Evolutionary conservation across 192 early-diverging fungal genomes (phyloP).

Genomic region (Chytriomyces confervae): DNA sequence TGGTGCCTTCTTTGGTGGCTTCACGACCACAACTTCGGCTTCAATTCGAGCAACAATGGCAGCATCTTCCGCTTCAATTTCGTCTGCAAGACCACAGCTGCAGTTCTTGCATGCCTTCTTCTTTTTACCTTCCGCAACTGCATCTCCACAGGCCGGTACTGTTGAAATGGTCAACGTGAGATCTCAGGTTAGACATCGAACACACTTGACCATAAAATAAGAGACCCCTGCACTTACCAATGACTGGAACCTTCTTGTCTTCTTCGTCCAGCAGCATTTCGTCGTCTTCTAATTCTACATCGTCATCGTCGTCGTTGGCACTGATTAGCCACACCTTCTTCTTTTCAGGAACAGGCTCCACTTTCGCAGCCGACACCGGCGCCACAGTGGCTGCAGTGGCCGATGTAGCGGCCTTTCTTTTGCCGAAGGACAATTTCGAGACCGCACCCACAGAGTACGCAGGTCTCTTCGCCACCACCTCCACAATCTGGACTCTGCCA

Average conservation of each 20-base stretch:
- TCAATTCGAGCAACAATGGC: constrained; percentile 43
- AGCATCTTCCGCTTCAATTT: constrained; percentile 68
- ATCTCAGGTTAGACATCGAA: neutral
- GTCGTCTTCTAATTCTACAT: constrained; percentile 84
- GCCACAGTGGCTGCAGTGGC: constrained; percentile 7
- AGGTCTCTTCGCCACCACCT: constrained; percentile 70
- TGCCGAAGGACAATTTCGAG: constrained; percentile 79
- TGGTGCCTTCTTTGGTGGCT: constrained; percentile 45
- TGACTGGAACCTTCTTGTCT: constrained; percentile 51
- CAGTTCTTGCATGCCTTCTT: constrained; percentile 98
- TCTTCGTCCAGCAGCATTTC: constrained; percentile 70
- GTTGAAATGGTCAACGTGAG: neutral
- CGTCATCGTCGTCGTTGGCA: constrained; percentile 71
- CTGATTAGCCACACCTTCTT: constrained; percentile 75
- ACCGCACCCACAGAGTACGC: constrained; percentile 85
- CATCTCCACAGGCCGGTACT: constrained; percentile 19
- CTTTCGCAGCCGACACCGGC: constrained; percentile 21
- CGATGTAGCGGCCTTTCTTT: constrained; percentile 58
- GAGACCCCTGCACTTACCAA: constrained; percentile 46
- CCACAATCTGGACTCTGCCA: constrained; percentile 56
- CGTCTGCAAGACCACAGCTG: constrained; percentile 84
- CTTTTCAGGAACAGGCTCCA: constrained; percentile 32
- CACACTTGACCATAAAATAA: neutral
- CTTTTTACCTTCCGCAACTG: constrained; percentile 71
- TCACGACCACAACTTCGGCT: constrained; percentile 23